These are phyloP conservation scores for Cerrena zonata DNA, from an alignment of 1,284 basidiomycete species.

Conservation along the genomic window DNA sequence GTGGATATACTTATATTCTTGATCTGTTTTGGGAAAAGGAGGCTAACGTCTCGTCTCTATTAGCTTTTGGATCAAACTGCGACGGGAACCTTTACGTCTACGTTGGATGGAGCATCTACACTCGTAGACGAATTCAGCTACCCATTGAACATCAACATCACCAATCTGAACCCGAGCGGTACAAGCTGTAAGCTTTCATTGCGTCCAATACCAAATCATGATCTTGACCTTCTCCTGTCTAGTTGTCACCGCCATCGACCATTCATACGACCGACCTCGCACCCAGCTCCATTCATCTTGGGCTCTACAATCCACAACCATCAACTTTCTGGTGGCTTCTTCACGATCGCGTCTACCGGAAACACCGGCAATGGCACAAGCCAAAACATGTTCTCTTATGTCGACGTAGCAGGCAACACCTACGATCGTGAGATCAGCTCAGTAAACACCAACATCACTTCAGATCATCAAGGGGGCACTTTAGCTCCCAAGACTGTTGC, in stretches of 20 bases:
- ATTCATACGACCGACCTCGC: constrained; percentile 58
- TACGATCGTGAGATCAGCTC: constrained; percentile 58
- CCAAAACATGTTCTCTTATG: constrained; percentile 61
- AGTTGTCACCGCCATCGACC: constrained; percentile 58
- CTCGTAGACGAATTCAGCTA: constrained; percentile 61
- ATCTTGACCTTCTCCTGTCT: not conserved
- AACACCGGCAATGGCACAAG: constrained; percentile 65
- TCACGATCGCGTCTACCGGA: constrained; percentile 39
- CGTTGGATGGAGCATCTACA: constrained; percentile 50
- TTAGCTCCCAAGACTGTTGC: constrained; percentile 34
- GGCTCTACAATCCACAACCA: constrained; percentile 52
- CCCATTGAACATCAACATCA: constrained; percentile 59
- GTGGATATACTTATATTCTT: constrained; percentile 31
- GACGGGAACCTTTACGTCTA: constrained; percentile 48
- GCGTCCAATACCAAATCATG: not conserved
- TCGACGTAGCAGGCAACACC: constrained; percentile 55
- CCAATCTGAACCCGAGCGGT: constrained; percentile 38
- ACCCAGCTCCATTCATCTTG: constrained; percentile 54
- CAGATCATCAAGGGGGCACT: constrained; percentile 53
- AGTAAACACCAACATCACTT: constrained; percentile 53
- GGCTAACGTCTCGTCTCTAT: not conserved
- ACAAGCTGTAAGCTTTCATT: constrained; percentile 43
- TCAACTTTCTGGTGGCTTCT: constrained; percentile 58
- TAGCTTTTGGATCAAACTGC: constrained; percentile 62
- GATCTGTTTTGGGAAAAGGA: not conserved